Conservation (phyloP, 805 yeast genomes). For the Cyberlindnera suaveolens region DNA sequence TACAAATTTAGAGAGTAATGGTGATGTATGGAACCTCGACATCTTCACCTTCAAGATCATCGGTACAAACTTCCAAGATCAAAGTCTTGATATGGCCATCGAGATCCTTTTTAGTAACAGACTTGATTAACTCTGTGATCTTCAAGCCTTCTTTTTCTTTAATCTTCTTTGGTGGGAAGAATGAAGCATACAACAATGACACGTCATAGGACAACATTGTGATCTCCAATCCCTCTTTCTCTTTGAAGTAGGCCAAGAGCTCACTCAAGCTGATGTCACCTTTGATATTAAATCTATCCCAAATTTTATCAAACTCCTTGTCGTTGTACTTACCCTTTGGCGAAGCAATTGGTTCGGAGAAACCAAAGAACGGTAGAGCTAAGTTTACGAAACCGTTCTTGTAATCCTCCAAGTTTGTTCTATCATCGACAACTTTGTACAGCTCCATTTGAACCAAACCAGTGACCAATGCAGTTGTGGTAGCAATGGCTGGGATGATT, state of each 20-base stretch:
- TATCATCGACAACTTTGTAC: slow-evolving; percentile 78
- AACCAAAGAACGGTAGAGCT: slow-evolving; percentile 94
- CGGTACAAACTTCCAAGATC: slow-evolving; percentile 87
- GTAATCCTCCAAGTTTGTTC: slow-evolving; percentile 72
- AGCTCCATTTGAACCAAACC: slow-evolving; percentile 91
- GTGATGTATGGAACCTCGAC: slow-evolving; percentile 90
- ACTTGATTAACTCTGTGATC: slow-evolving; percentile 70
- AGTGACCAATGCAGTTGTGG: slow-evolving; percentile 96
- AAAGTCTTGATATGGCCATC: slow-evolving; percentile 68
- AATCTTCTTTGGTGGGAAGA: slow-evolving; percentile 86
- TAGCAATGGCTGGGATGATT: slow-evolving; percentile 98
- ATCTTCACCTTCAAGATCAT: slow-evolving; percentile 89
- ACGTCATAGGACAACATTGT: slow-evolving; percentile 92
- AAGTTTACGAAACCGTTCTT: slow-evolving; percentile 90
- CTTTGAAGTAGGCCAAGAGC: slow-evolving; percentile 67
- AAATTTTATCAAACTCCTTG: slow-evolving; percentile 77
- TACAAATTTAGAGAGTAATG: slow-evolving; percentile 38
- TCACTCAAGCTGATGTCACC: slow-evolving; percentile 74
- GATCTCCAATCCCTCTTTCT: slow-evolving; percentile 78
- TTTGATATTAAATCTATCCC: slow-evolving; percentile 87
- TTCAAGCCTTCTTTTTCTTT: slow-evolving; percentile 67
- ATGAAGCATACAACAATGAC: slow-evolving; percentile 83
- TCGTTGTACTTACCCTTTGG: slow-evolving; percentile 75
- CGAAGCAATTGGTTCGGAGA: slow-evolving; percentile 91
- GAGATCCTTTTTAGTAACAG: slow-evolving; percentile 80